A percentile compares a stretch with the other conserved stretches of the same genome.
Evolutionary conservation across 208 protist genomes (phyloP).

Genomic region (Trypanosoma lewisi): DNA sequence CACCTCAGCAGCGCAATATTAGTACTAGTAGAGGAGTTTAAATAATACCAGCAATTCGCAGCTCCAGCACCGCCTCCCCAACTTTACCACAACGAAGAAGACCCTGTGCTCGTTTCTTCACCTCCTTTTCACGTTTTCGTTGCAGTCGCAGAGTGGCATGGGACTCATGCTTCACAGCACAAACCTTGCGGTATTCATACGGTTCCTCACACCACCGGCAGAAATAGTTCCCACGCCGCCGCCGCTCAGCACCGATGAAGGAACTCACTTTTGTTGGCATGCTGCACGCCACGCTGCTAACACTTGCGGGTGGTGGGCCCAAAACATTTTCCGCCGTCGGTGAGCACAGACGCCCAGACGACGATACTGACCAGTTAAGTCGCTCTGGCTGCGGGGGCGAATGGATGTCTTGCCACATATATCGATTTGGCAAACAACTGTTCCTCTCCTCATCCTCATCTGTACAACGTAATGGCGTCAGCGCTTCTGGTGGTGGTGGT

Average conservation of each 20-base stretch:
- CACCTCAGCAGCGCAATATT: background rate
- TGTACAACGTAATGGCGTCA: background rate
- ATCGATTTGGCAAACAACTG: background rate
- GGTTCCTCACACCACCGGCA: conserved; percentile 39
- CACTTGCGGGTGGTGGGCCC: background rate
- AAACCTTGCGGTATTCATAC: conserved; percentile 32
- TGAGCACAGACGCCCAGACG: background rate
- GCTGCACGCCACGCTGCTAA: background rate
- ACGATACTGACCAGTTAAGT: background rate
- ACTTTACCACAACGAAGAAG: conserved; percentile 40
- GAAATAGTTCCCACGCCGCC: conserved; percentile 21
- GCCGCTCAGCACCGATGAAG: background rate
- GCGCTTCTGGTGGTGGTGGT: background rate
- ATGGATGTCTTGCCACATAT: background rate
- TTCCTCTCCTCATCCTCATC: background rate
- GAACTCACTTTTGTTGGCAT: background rate
- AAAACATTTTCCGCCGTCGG: background rate
- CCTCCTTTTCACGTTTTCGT: conserved; percentile 42
- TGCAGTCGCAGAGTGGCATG: conserved; percentile 37
- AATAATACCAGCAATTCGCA: conserved; percentile 19
- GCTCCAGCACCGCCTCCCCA: conserved; percentile 37
- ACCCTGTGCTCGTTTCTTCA: conserved; percentile 46
- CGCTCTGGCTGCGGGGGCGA: background rate
- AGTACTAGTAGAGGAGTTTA: background rate
- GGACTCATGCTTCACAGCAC: conserved; percentile 22